Evolutionary conservation across 2,329 filamentous ascomycete species (phyloP).

Genomic region (Lecanicillium sp.): DNA sequence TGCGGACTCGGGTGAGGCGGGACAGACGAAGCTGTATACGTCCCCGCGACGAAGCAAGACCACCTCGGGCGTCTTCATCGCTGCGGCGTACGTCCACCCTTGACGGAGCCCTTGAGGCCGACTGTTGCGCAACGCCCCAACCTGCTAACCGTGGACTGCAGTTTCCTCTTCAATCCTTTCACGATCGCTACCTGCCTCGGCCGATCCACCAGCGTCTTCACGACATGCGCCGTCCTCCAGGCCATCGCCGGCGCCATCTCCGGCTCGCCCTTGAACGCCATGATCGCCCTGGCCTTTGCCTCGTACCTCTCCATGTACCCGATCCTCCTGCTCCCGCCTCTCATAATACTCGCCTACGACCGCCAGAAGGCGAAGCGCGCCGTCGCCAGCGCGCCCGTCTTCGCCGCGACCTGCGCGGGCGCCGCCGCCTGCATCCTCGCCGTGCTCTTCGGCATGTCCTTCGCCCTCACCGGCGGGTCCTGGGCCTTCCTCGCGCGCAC

Average conservation of each 20-base stretch:
- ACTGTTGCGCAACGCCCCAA: neutral
- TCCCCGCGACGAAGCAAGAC: slow-evolving; percentile 69
- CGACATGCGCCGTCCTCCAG: slow-evolving; percentile 79
- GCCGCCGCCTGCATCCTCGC: slow-evolving; percentile 51
- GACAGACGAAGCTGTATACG: slow-evolving; percentile 67
- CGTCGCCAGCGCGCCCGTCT: slow-evolving; percentile 36
- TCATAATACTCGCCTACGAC: slow-evolving; percentile 77
- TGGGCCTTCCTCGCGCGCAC: slow-evolving; percentile 86
- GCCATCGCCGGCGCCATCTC: slow-evolving; percentile 74
- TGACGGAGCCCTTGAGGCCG: too few relatives aligned
- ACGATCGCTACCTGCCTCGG: slow-evolving; percentile 87
- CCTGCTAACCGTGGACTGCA: slow-evolving; percentile 27
- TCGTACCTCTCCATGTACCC: slow-evolving; percentile 92
- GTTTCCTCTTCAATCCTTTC: slow-evolving; percentile 92
- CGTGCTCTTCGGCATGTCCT: slow-evolving; percentile 65
- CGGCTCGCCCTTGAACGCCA: slow-evolving; percentile 66
- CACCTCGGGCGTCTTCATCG: slow-evolving; percentile 70
- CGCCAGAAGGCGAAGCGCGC: slow-evolving; percentile 36
- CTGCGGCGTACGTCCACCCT: slow-evolving; percentile 58
- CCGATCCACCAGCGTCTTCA: slow-evolving; percentile 82
- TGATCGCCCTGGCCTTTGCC: slow-evolving; percentile 80
- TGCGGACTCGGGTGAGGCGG: slow-evolving; percentile 73
- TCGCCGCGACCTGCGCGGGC: slow-evolving; percentile 47
- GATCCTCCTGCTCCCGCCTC: slow-evolving; percentile 74
- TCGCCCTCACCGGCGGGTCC: slow-evolving; percentile 64